These are phyloP conservation scores for Calonectria pseudoturangicola DNA, from an alignment of 2,329 filamentous ascomycete species.

Conservation along the genomic window DNA sequence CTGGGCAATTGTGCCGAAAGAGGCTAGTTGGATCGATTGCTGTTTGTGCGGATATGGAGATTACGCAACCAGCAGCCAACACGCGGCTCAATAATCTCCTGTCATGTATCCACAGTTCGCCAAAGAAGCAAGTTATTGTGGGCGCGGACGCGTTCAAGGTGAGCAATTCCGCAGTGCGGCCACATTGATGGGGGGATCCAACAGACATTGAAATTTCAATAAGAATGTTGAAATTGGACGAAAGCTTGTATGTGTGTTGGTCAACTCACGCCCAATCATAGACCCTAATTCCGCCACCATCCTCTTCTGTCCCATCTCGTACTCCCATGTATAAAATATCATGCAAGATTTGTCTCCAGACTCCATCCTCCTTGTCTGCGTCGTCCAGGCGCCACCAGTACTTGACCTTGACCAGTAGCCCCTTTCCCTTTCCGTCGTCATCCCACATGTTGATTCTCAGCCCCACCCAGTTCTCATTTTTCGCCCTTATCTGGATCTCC, in stretches of 20 bases:
- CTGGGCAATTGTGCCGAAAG: too few species aligned
- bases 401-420: constrained; percentile 53
- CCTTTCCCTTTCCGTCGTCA: constrained; percentile 36
- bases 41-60: neutral
- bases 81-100: neutral
- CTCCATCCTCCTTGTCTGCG: constrained; percentile 28
- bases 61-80: neutral
- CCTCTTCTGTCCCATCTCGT: constrained; percentile 35
- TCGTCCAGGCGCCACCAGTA: constrained; percentile 56
- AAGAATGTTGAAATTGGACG: too few species aligned
- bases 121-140: too few species aligned
- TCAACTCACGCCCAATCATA: neutral
- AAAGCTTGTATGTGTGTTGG: neutral
- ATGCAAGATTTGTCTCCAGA: constrained; percentile 48
- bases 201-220: too few species aligned
- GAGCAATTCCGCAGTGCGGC: too few species aligned
- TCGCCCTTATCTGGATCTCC: constrained; percentile 42
- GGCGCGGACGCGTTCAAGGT: too few species aligned
- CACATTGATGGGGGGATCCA: too few species aligned
- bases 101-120: neutral
- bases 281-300: constrained; percentile 1
- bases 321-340: constrained; percentile 38
- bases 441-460: constrained; percentile 57
- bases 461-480: constrained; percentile 51
- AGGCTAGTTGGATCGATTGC: neutral